Evolutionary conservation across 306 rosid genomes (phyloP), one percentile per base, ranked within the genome.

Genomic region (Ormosia semicastrata): DNA sequence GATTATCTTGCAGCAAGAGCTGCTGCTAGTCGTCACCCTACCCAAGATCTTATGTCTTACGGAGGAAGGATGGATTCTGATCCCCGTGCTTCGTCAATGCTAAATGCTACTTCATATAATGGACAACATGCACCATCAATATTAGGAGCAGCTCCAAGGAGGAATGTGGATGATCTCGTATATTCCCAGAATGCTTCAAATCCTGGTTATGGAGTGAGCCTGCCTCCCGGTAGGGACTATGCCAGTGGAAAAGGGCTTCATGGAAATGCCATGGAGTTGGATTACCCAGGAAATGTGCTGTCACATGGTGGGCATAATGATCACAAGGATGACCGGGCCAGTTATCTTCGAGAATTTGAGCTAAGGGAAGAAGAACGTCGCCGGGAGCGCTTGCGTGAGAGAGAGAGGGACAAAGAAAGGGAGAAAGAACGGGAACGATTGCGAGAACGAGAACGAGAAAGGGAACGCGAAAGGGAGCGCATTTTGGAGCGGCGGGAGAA

Each of bases 201-300:
- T 84, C 99, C 98, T 79, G 98, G 98, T 66, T 95, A 95, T 85
- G 99, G 99, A 77, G 99, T 95, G 78, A 95, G 99, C 85, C 86
- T 95, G 70, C 99, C 99, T 56, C 99, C 99, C 43, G 99, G 99
- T 30, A 89, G 99, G 91, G 99, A 95, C 85, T 95, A 95, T 64
- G 98, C 94, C 33, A 88, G 91, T 0, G 98, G 99, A 32, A 95
- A 95, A 84, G 98, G 89, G 82, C 89, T 93, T 37, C 97, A 91
- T 83, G 94, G 91, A 74, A 74, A 89, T 64, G 87, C 97, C 43
- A 84, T 91, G 66, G 99, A 95, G 57, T 76, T 90, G 57, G 98
- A 95, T 66, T 93, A 91, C 52, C 83, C 93, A 3, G 85, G 81
- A 76, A 90, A 82, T 66, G 33, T 82, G 82, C 79, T 90, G 81